Percentiles rank a stretch among this genome's conserved stretches.
phyloP scores from a whole-genome alignment of 2,329 filamentous ascomycete species.

The Didymella sp. region DNA sequence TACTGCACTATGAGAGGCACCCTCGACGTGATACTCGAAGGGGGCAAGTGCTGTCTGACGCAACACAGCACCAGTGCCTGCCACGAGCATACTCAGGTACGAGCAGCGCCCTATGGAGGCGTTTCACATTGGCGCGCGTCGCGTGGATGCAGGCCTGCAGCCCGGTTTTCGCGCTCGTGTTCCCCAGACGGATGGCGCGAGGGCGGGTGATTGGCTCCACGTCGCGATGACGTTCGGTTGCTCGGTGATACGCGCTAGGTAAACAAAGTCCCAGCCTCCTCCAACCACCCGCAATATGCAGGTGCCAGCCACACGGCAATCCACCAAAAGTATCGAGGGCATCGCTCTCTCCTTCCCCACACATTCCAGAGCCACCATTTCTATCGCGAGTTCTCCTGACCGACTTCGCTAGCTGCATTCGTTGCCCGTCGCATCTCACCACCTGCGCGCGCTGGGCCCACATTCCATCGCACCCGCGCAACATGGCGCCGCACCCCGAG shows the following conservation, averaged over 20 bases:
- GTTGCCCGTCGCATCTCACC: constrained; percentile 12
- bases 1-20: too few species aligned
- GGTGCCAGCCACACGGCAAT: constrained; percentile 14
- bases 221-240: constrained; percentile 9
- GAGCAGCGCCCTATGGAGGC: not conserved
- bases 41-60: not conserved
- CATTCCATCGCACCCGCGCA: constrained; percentile 26
- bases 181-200: not conserved
- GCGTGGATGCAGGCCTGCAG: not conserved
- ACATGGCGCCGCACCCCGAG: constrained; percentile 43
- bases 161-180: not conserved
- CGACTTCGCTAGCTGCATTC: constrained; percentile 16
- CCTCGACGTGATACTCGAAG: too few species aligned
- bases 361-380: constrained; percentile 16
- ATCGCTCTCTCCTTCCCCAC: constrained; percentile 20
- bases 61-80: not conserved
- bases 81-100: too few species aligned
- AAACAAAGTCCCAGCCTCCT: constrained; percentile 11
- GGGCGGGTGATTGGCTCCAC: constrained; percentile 6
- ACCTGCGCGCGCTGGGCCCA: constrained; percentile 18
- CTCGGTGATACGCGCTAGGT: constrained; percentile 11
- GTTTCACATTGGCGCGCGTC: not conserved
- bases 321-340: constrained; percentile 10
- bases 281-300: constrained; percentile 17
- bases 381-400: constrained; percentile 1